These are phyloP conservation scores for Orbilia ellipsospora DNA, from an alignment of 2,329 filamentous ascomycete genomes.

Conservation along the genomic window DNA sequence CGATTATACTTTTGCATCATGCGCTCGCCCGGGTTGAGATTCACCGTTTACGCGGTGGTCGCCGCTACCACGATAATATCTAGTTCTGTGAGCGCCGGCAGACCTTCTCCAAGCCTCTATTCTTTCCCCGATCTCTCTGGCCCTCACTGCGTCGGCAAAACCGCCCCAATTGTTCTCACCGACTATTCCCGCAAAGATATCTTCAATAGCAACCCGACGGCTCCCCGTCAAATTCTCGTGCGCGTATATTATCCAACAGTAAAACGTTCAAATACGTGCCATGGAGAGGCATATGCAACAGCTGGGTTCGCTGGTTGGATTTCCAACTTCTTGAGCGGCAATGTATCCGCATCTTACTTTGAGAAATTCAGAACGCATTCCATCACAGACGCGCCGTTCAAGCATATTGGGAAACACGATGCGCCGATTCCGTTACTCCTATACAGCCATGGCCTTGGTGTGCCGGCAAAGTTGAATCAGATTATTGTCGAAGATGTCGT, in stretches of 20 bases:
- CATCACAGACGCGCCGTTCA: slow-evolving; percentile 5
- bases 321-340: slow-evolving; percentile 19
- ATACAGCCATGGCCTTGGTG: slow-evolving; percentile 17
- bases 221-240: slow-evolving; percentile 23
- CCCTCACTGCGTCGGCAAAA: slow-evolving; percentile 32
- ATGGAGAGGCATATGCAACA: slow-evolving; percentile 28
- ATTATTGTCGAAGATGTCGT: slow-evolving; percentile 20
- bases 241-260: slow-evolving; percentile 36
- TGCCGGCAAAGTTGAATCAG: slow-evolving; percentile 27
- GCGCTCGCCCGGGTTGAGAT: neutral
- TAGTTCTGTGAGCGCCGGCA: neutral
- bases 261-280: slow-evolving; percentile 1
- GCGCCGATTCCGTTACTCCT: slow-evolving; percentile 1
- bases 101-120: slow-evolving; percentile 1
- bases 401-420: neutral
- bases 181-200: slow-evolving; percentile 34
- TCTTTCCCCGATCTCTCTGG: slow-evolving; percentile 41
- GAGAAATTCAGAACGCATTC: slow-evolving; percentile 21
- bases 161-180: slow-evolving; percentile 34
- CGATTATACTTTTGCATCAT: neutral
- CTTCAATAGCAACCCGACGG: slow-evolving; percentile 17
- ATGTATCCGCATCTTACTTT: slow-evolving; percentile 31
- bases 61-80: neutral
- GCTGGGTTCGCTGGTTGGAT: slow-evolving; percentile 32
- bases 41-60: neutral